A percentile compares a stretch with the other conserved stretches of the same genome.
Evolutionary conservation across 495 filamentous ascomycete species (phyloP).

Genomic region (Thozetella sp.): DNA sequence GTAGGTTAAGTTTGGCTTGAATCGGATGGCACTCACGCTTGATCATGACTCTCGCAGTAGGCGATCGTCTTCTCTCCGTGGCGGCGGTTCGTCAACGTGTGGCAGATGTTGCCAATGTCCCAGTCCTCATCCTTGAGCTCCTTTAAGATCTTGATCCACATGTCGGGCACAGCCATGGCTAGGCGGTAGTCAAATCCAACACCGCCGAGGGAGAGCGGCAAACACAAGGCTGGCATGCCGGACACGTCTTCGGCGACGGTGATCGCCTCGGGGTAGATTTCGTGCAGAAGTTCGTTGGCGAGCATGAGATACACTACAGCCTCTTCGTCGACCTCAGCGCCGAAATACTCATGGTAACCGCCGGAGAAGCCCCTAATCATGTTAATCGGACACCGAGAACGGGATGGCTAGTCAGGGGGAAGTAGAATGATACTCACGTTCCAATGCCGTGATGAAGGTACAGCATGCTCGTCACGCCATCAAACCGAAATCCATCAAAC

Average conservation of each 20-base stretch:
- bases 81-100: constrained; percentile 87
- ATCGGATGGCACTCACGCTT: constrained; percentile 80
- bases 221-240: constrained; percentile 93
- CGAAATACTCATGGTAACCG: constrained; percentile 98
- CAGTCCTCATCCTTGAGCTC: constrained; percentile 90
- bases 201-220: constrained; percentile 82
- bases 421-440: constrained; percentile 67
- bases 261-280: constrained; percentile 80
- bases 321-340: constrained; percentile 88
- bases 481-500: constrained; percentile 97
- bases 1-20: background rate
- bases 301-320: constrained; percentile 95
- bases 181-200: constrained; percentile 97
- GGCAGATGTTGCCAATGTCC: constrained; percentile 85
- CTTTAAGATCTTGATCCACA: constrained; percentile 99
- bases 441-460: constrained; percentile 96
- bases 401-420: background rate
- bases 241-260: constrained; percentile 97
- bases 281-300: constrained; percentile 94
- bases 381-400: constrained; percentile 5
- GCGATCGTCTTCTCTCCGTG: constrained; percentile 99
- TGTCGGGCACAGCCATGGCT: constrained; percentile 96
- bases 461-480: constrained; percentile 98
- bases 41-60: constrained; percentile 95
- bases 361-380: constrained; percentile 84